phyloP scores from a whole-genome alignment of 2,329 filamentous ascomycete species.

The Sporothrix inflata region DNA sequence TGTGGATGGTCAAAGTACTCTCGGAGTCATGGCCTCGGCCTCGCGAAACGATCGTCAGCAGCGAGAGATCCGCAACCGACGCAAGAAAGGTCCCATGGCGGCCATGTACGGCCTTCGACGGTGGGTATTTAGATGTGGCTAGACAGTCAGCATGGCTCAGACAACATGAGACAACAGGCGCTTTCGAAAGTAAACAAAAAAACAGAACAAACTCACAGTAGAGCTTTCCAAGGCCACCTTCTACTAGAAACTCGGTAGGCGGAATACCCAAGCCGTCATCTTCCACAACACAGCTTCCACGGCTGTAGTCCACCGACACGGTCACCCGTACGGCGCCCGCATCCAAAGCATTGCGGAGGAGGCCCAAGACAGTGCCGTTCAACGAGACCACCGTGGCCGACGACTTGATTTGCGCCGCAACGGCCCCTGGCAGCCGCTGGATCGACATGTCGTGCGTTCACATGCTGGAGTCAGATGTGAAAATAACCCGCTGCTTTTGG shows the following conservation, averaged over 20 bases:
- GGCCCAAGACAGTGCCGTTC: conserved; percentile 68
- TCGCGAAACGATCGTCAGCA: conserved; percentile 76
- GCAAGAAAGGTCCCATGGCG: conserved; percentile 75
- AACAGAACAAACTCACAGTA: conserved; percentile 60
- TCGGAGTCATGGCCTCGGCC: conserved; percentile 62
- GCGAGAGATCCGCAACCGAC: conserved; percentile 73
- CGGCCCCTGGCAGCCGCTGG: conserved; percentile 68
- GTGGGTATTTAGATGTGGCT: conserved; percentile 79
- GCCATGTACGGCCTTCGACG: conserved; percentile 59
- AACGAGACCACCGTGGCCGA: conserved; percentile 78
- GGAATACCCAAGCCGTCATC: conserved; percentile 83
- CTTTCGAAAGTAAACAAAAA: neutral
- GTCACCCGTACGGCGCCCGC: conserved; percentile 70
- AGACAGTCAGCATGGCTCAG: neutral
- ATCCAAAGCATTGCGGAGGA: conserved; percentile 85
- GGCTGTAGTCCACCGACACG: conserved; percentile 72
- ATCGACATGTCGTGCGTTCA: conserved; percentile 59
- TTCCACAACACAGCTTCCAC: conserved; percentile 77
- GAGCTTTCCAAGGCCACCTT: conserved; percentile 71
- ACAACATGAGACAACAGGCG: neutral
- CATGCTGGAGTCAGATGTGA: neutral
- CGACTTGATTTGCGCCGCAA: conserved; percentile 79
- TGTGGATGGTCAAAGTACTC: conserved; percentile 71
- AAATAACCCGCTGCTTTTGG: neutral
- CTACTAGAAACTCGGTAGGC: conserved; percentile 69